Evolutionary conservation across 2,329 filamentous ascomycete species (phyloP).

Genomic region (Cucurbitaria berberidis): DNA sequence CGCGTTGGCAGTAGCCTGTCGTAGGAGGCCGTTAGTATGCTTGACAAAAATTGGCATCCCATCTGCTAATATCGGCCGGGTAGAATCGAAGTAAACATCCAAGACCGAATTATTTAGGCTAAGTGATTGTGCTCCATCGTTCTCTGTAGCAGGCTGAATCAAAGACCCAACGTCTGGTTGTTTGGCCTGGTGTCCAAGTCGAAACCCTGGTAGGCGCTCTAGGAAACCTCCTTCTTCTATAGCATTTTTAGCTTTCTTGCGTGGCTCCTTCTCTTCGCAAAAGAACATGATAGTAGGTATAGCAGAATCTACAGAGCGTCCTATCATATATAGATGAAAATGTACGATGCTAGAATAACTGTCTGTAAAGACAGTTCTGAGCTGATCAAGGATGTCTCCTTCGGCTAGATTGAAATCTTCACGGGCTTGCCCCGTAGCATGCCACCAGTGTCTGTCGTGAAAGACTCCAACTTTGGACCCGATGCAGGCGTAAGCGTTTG

Average conservation of each 20-base stretch:
- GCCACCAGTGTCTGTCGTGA: background rate
- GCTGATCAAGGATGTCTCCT: constrained; percentile 1
- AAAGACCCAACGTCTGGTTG: background rate
- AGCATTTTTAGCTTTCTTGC: constrained; percentile 1
- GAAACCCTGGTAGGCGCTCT: background rate
- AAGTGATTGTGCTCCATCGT: background rate
- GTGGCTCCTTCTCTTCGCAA: constrained; percentile 1
- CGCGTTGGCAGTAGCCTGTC: constrained; percentile 2
- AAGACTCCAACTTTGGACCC: background rate
- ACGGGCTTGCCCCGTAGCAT: background rate
- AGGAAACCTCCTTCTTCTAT: background rate
- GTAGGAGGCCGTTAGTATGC: background rate
- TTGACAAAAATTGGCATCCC: constrained; percentile 5
- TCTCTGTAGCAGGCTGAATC: background rate
- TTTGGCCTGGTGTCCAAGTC: background rate
- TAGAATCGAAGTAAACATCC: background rate
- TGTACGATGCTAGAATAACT: constrained; percentile 2
- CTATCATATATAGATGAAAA: constrained; percentile 15
- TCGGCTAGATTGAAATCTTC: background rate
- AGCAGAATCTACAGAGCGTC: background rate
- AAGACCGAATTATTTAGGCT: background rate
- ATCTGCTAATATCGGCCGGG: background rate
- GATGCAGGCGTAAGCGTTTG: background rate
- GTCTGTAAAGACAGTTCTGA: constrained; percentile 3
- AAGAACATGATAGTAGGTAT: constrained; percentile 8